phyloP scores from a whole-genome alignment of 371 early-diverging fungal genomes.

The Mucor racemosus region DNA sequence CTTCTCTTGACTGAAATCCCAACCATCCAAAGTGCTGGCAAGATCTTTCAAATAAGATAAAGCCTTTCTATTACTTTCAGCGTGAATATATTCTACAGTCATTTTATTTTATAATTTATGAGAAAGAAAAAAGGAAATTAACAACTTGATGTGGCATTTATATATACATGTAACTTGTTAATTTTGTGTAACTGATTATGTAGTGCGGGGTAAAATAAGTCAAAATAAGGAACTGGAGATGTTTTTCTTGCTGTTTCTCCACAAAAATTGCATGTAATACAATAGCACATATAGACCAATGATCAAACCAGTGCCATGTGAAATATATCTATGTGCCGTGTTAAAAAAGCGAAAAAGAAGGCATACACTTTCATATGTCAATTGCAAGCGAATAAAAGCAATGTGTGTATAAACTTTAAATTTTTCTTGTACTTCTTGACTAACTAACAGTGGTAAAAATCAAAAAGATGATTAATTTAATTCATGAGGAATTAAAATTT shows the following conservation, averaged over 20 bases:
- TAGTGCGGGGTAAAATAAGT: not conserved
- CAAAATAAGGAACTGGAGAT: not conserved
- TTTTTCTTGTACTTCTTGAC: not conserved
- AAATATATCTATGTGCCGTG: not conserved
- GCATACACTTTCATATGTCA: not conserved
- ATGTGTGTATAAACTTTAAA: not conserved
- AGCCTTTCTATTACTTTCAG: conserved; percentile 20
- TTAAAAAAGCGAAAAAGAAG: not conserved
- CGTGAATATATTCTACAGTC: conserved; percentile 21
- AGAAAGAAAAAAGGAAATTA: not conserved
- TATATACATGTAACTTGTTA: not conserved
- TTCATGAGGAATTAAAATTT: too few relatives aligned
- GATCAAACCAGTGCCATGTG: not conserved
- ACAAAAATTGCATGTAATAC: conserved; percentile 2
- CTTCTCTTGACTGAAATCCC: conserved; percentile 30
- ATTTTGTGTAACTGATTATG: not conserved
- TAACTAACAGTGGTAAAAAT: not conserved
- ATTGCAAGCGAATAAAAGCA: not conserved
- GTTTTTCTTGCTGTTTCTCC: not conserved
- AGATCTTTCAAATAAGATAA: conserved; percentile 33
- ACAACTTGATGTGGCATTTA: not conserved
- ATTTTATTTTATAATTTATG: not conserved
- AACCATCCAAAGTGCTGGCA: conserved; percentile 26
- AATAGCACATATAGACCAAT: not conserved
- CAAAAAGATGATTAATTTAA: not conserved